Percentiles rank a stretch among this genome's conserved stretches.
These are phyloP conservation scores for Phytophthora chlamydospora DNA, from an alignment of 352 stramenopile genomes.

Conservation along the genomic window DNA sequence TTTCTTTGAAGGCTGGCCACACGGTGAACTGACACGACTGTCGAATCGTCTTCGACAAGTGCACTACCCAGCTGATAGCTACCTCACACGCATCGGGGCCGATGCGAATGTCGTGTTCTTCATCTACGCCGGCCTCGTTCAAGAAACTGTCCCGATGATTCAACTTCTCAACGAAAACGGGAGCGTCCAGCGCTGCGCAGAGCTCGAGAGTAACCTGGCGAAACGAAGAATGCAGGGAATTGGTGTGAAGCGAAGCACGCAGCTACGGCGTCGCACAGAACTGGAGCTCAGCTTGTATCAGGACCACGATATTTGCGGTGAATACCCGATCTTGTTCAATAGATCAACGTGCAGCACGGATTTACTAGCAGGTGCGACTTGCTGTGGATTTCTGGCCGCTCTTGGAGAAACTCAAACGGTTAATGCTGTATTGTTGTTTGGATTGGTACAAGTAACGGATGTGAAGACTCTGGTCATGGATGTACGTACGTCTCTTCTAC, in stretches of 20 bases:
- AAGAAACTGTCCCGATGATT: slow-evolving; percentile 76
- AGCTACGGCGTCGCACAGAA: slow-evolving; percentile 54
- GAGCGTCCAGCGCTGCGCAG: slow-evolving; percentile 44
- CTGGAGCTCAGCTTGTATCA: slow-evolving; percentile 83
- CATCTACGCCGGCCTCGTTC: slow-evolving; percentile 79
- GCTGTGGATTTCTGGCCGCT: neutral
- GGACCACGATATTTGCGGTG: slow-evolving; percentile 81
- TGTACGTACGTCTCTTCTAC: slow-evolving; percentile 38
- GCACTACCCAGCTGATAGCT: slow-evolving; percentile 67
- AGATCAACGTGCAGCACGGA: slow-evolving; percentile 64
- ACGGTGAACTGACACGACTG: slow-evolving; percentile 71
- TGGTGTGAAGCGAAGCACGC: slow-evolving; percentile 37
- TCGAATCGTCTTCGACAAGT: slow-evolving; percentile 73
- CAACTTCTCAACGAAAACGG: slow-evolving; percentile 73
- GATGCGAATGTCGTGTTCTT: slow-evolving; percentile 82
- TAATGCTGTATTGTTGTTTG: slow-evolving; percentile 2
- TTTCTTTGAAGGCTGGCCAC: slow-evolving; percentile 80
- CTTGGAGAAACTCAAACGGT: neutral
- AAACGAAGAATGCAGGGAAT: slow-evolving; percentile 37
- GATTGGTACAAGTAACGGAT: slow-evolving; percentile 53
- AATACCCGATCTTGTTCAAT: slow-evolving; percentile 73
- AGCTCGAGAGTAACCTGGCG: slow-evolving; percentile 37
- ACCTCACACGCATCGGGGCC: slow-evolving; percentile 69
- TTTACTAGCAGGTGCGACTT: slow-evolving; percentile 50
- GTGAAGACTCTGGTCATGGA: slow-evolving; percentile 85